Conservation (phyloP, 108 stramenopile genomes). For the Tribonema minus region DNA sequence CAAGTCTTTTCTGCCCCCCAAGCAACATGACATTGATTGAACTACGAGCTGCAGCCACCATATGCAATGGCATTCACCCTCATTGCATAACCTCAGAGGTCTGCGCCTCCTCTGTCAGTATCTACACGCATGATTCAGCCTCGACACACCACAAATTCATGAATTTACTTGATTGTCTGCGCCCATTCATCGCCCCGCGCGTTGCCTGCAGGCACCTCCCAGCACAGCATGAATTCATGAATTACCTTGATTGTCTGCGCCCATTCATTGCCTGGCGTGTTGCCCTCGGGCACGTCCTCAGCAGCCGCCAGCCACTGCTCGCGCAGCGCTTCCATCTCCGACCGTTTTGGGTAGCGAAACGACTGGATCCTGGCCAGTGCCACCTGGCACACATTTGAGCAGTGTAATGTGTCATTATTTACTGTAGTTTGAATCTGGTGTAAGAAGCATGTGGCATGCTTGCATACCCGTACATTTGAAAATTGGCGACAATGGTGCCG, state of each 20-base stretch:
- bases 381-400: too few relatives aligned
- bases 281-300: slow-evolving; percentile 5
- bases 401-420: too few relatives aligned
- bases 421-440: too few relatives aligned
- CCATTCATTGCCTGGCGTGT: slow-evolving; percentile 22
- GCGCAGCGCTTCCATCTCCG: slow-evolving; percentile 22
- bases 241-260: slow-evolving; percentile 6
- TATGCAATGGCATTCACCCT: too few relatives aligned
- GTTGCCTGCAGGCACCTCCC: slow-evolving; percentile 11
- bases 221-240: slow-evolving; percentile 7
- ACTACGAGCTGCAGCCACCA: too few relatives aligned
- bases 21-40: too few relatives aligned
- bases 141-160: slow-evolving; percentile 1
- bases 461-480: background rate
- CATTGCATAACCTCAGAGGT: too few relatives aligned
- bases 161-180: slow-evolving; percentile 3
- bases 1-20: too few relatives aligned
- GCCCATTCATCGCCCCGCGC: slow-evolving; percentile 21
- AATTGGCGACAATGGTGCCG: background rate
- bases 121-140: too few relatives aligned
- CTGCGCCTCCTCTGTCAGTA: too few relatives aligned
- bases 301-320: slow-evolving; percentile 25
- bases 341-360: slow-evolving; percentile 43
- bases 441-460: background rate
- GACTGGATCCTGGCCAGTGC: too few relatives aligned